Evolutionary conservation across 2,329 filamentous ascomycete species (phyloP), one percentile per base, ranked within the genome.

Genomic region (Chaetomiaceae sp.): DNA sequence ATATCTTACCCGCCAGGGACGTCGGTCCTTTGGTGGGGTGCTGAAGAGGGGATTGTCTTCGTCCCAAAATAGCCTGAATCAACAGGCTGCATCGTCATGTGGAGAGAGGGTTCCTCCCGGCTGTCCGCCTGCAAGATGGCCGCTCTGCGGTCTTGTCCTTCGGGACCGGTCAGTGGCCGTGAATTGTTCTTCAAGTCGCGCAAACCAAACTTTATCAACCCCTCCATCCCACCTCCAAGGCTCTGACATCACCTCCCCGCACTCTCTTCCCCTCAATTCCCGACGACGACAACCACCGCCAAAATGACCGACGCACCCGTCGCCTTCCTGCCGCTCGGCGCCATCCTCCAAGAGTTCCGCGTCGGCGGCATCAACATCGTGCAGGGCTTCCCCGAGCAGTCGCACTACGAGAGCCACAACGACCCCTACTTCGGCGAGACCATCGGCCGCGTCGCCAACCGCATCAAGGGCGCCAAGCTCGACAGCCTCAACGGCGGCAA

Each of bases 341-440:
- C 87, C 64, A 88, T 89, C 67, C 85, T 94, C 67, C 85, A 96
- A 69, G 82, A 88, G 65, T 86, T 96, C 75, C 80, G 78, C 44
- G 81, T 97, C 62, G 87, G 80, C 55, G 87, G 83, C 59, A 75
- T 82, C 67, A 94, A 96, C 74, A 94, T 99, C 61, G 91, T 96
- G 20, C 88, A 94, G 62, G 85, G 86, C 49, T 96, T 96, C 73
- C 82, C 88, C 17, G 84, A 79, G 14, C 81, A 87, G 49, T 82
- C 87, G 40, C 81, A 85, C 56, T 96, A 96, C 74, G 80, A 80
- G 60, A 73, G 82, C 62, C 75, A 91, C 76, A 92, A 94, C 73
- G 75, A 71, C 11, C 84, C 89, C 1, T 91, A 84, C 75, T 97
- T 96, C 67, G 92, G 94, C 59, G 91, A 92, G 69, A 97, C 90